Evolutionary conservation across 1,284 basidiomycete genomes (phyloP).

Genomic region (Termitomyces sp.): DNA sequence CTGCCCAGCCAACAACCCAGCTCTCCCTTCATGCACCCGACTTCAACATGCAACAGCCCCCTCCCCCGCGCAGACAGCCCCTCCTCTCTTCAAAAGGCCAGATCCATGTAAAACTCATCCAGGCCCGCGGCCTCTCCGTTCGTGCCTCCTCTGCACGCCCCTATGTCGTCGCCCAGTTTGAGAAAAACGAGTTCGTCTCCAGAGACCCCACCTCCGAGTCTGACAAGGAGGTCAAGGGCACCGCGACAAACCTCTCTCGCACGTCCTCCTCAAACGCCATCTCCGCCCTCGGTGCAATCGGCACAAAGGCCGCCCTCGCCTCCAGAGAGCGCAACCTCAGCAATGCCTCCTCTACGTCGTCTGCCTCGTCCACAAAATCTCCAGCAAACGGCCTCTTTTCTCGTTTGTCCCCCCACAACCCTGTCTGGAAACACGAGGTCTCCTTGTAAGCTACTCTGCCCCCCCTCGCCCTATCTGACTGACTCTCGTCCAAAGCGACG

Average conservation of each 20-base stretch:
- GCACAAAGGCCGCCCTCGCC: slow-evolving; percentile 44
- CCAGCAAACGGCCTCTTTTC: slow-evolving; percentile 49
- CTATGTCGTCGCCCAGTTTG: slow-evolving; percentile 97
- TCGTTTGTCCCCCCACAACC: slow-evolving; percentile 74
- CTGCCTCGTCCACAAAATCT: slow-evolving; percentile 26
- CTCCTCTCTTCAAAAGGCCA: slow-evolving; percentile 60
- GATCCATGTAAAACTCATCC: slow-evolving; percentile 94
- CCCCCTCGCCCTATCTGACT: slow-evolving; percentile 3
- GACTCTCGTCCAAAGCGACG: slow-evolving; percentile 61
- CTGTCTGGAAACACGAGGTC: slow-evolving; percentile 98
- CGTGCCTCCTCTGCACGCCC: slow-evolving; percentile 66
- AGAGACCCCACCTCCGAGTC: slow-evolving; percentile 83
- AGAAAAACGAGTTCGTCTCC: slow-evolving; percentile 98
- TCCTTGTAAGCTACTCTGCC: slow-evolving; percentile 69
- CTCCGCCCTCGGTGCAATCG: slow-evolving; percentile 66
- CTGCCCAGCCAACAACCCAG: slow-evolving; percentile 64
- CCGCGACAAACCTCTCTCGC: slow-evolving; percentile 56
- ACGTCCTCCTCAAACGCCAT: slow-evolving; percentile 59
- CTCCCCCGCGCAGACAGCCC: slow-evolving; percentile 33
- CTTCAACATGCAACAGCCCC: slow-evolving; percentile 66
- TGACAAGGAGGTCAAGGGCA: slow-evolving; percentile 85
- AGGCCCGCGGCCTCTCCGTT: slow-evolving; percentile 83
- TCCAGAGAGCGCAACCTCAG: slow-evolving; percentile 33
- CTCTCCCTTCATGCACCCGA: slow-evolving; percentile 77
- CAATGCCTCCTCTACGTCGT: slow-evolving; percentile 33